Conservation (phyloP, 164 flowering plant genomes). For the Piper longum region DNA sequence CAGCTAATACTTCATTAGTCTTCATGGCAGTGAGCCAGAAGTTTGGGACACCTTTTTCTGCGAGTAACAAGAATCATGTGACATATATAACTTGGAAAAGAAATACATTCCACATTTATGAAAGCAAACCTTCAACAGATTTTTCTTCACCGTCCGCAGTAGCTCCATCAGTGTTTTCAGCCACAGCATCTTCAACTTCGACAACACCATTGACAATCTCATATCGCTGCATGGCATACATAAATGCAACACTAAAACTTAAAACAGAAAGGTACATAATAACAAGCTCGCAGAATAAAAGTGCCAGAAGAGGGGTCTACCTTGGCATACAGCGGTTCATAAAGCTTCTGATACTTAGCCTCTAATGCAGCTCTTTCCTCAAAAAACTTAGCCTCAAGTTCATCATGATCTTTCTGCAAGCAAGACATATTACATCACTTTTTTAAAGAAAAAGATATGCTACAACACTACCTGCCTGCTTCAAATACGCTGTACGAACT, state of each 20-base stretch:
- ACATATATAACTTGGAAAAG: too few relatives aligned
- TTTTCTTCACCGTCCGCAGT: constrained; percentile 23
- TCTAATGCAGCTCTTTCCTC: constrained; percentile 43
- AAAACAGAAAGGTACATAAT: neutral
- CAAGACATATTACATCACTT: neutral
- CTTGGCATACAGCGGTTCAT: constrained; percentile 29
- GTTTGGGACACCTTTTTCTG: constrained; percentile 79
- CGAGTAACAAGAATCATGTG: neutral
- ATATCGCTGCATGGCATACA: constrained; percentile 37
- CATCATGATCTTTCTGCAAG: constrained; percentile 28
- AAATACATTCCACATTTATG: too few relatives aligned
- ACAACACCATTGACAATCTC: constrained; percentile 69
- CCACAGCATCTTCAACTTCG: constrained; percentile 54
- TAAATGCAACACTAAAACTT: neutral
- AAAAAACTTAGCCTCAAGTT: constrained; percentile 33
- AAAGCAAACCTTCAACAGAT: constrained; percentile 9
- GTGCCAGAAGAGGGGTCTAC: constrained; percentile 3
- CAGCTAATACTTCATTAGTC: constrained; percentile 58
- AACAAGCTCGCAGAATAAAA: neutral
- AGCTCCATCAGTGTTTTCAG: constrained; percentile 20
- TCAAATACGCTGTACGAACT: neutral
- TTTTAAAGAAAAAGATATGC: neutral
- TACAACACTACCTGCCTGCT: neutral
- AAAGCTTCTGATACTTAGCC: constrained; percentile 33
- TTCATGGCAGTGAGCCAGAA: constrained; percentile 90